Conservation (phyloP, 1,284 basidiomycete genomes). For the Butyriboletus appendiculatus region DNA sequence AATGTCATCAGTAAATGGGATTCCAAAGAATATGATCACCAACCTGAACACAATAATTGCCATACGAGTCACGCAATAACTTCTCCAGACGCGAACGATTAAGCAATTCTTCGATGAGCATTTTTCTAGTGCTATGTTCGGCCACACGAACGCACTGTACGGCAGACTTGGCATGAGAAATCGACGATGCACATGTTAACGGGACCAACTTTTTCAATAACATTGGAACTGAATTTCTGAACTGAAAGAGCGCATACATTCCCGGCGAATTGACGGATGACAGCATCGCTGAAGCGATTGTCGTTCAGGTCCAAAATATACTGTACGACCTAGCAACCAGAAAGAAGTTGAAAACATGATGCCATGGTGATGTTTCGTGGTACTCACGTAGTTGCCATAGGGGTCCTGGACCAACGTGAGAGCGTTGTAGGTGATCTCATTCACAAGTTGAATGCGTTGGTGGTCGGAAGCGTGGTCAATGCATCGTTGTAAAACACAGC, state of each 20-base stretch:
- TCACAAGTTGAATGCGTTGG: slow-evolving; percentile 95
- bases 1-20: slow-evolving; percentile 3
- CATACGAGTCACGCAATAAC: slow-evolving; percentile 91
- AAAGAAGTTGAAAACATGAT: not conserved
- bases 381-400: slow-evolving; percentile 90
- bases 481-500: slow-evolving; percentile 97
- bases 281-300: slow-evolving; percentile 95
- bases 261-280: slow-evolving; percentile 97
- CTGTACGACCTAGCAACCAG: slow-evolving; percentile 74
- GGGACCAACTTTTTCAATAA: slow-evolving; percentile 81
- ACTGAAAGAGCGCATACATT: slow-evolving; percentile 98
- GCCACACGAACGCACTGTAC: slow-evolving; percentile 94
- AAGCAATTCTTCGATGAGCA: slow-evolving; percentile 94
- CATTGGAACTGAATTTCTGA: slow-evolving; percentile 97
- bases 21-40: slow-evolving; percentile 18
- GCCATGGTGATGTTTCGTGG: not conserved
- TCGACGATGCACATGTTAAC: not conserved
- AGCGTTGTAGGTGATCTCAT: slow-evolving; percentile 99
- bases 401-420: slow-evolving; percentile 98
- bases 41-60: slow-evolving; percentile 92
- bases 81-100: slow-evolving; percentile 96
- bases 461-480: slow-evolving; percentile 98
- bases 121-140: slow-evolving; percentile 91
- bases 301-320: slow-evolving; percentile 99
- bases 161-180: slow-evolving; percentile 8